A percentile compares a stretch with the other conserved stretches of the same genome.
Evolutionary conservation across 2,329 filamentous ascomycete species (phyloP).

Genomic region (Myriangium duriaei): DNA sequence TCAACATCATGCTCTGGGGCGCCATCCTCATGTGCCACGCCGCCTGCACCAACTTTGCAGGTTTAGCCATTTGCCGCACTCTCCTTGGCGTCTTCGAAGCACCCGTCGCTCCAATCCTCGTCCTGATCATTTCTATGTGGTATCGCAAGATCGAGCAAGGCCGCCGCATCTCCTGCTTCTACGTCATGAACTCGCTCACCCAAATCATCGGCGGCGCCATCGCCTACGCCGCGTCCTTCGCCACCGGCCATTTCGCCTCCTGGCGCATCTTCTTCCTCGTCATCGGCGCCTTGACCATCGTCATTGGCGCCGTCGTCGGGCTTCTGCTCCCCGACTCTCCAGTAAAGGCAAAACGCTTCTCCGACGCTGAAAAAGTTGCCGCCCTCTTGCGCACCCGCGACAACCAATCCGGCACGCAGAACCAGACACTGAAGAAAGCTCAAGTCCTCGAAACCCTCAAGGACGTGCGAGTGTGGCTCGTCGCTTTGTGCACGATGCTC

Average conservation of each 20-base stretch:
- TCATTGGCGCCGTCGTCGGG: constrained; percentile 18
- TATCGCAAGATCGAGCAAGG: constrained; percentile 13
- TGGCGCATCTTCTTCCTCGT: constrained; percentile 35
- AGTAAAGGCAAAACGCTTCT: constrained; percentile 23
- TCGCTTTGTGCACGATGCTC: constrained; percentile 24
- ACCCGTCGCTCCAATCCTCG: constrained; percentile 11
- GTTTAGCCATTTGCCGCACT: constrained; percentile 18
- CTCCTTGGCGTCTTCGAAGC: constrained; percentile 23
- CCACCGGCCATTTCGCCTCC: constrained; percentile 20
- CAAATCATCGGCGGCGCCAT: constrained; percentile 26
- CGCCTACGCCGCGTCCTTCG: constrained; percentile 27
- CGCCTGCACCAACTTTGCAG: constrained; percentile 19
- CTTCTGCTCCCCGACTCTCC: constrained; percentile 26
- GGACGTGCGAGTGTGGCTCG: constrained; percentile 21
- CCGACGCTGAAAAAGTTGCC: constrained; percentile 23
- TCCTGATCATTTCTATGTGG: constrained; percentile 13
- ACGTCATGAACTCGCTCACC: constrained; percentile 13
- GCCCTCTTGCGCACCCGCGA: constrained; percentile 9
- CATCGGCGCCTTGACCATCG: constrained; percentile 27
- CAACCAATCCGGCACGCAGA: constrained; percentile 13
- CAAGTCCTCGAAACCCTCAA: constrained; percentile 13
- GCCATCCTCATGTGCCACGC: constrained; percentile 19
- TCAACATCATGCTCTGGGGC: constrained; percentile 22
- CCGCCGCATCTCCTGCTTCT: constrained; percentile 19
- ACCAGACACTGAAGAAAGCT: constrained; percentile 12